Evolutionary conservation across 371 early-diverging fungal species (phyloP), one percentile per base, ranked within the genome.

Genomic region (Mucor velutinosus): DNA sequence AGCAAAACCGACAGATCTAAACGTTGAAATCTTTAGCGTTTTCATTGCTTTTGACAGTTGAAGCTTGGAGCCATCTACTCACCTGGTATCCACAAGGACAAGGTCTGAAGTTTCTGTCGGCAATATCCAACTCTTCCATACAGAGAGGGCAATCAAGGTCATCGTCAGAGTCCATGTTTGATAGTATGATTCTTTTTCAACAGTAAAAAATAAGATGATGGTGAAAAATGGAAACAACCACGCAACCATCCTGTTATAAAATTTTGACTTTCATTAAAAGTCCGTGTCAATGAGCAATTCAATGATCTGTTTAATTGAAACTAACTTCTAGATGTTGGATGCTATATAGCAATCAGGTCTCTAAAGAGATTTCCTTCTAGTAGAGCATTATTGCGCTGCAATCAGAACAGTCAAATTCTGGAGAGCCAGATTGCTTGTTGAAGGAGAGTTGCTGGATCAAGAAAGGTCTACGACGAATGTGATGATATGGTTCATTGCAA

Each of bases 41-140:
- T 51, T 51, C 21, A 3, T 25, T 51, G 39, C 32, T 33, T 30
- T 60, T 60, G 61, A 60, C 61, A 60, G 43, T 23, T 56, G 43
- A 51, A 30, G 4, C 15, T 19, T 51, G 25, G n/a, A 10, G 25
- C 1, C 7, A 23, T 51, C 12, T 23, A 0, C 7, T 55, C 86
- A 95, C 97, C 90, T 97, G 97, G 74, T 98, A 98, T n/a, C 96
- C 97, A 75, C 99, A 99, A 56, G 94, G 92, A 83, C 99, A 99
- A 4, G 98, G 99, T 67, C 91, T 92, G 75, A 99, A 99, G 75
- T 93, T 92, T 67, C 92, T 87, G 79, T 99, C 99, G 49, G 93
- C 89, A 77, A 95, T 83, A 80, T 97, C 97, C 69, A 99, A 91
- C 79, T 97, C 97, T 73, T 99, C 99, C 95, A 97, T 91, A 78